These are phyloP conservation scores for Nigrospora osmanthi DNA, from an alignment of 2,329 filamentous ascomycete species.

Conservation along the genomic window DNA sequence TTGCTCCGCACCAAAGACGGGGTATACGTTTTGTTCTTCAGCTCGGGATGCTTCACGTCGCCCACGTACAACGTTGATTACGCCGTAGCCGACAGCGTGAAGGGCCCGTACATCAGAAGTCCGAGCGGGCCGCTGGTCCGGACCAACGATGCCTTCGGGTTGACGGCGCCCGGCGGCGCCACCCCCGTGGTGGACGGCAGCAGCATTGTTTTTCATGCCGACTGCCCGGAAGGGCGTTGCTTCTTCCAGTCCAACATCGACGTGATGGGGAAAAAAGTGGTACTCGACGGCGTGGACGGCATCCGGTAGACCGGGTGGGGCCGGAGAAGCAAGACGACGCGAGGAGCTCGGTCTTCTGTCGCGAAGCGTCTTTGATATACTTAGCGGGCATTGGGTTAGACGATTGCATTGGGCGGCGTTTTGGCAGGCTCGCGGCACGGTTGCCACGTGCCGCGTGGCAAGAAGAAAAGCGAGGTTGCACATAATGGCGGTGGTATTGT, in stretches of 20 bases:
- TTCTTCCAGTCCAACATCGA: constrained; percentile 23
- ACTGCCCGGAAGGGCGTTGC: constrained; percentile 25
- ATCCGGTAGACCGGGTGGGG: background rate
- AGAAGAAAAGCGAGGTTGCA: too few relatives aligned
- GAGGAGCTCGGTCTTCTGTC: too few relatives aligned
- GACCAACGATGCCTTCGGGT: constrained; percentile 25
- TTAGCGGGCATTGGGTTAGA: background rate
- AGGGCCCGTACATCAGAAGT: constrained; percentile 28
- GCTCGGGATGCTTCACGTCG: constrained; percentile 49
- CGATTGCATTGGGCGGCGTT: constrained; percentile 1
- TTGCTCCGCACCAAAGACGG: constrained; percentile 34
- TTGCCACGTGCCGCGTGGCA: background rate
- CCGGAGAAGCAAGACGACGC: too few relatives aligned
- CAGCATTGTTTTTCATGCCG: constrained; percentile 27
- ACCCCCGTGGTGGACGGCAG: constrained; percentile 21
- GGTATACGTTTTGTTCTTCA: constrained; percentile 55
- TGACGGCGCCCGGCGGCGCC: constrained; percentile 32
- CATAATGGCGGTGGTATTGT: too few relatives aligned
- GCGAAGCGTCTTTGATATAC: too few relatives aligned
- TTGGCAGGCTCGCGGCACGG: background rate
- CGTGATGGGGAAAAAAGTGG: constrained; percentile 13
- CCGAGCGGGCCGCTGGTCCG: constrained; percentile 19
- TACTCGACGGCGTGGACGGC: constrained; percentile 7
- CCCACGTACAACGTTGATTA: constrained; percentile 52
- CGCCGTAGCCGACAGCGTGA: constrained; percentile 34